A percentile compares a stretch with the other conserved stretches of the same genome.
Conservation (phyloP, 2,329 filamentous ascomycete species). For the Xylariales sp. region DNA sequence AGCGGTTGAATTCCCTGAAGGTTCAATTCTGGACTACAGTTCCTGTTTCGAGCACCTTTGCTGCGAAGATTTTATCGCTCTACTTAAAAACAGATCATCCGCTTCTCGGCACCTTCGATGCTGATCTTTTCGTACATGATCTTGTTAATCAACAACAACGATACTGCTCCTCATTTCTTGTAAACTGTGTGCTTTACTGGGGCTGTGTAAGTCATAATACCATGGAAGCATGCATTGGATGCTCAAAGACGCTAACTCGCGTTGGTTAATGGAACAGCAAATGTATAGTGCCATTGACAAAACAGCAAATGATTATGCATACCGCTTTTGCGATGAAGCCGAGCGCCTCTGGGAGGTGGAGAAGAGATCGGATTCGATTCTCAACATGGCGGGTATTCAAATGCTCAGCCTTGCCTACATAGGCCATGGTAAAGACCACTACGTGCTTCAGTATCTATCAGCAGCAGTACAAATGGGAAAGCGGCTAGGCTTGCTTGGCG, state of each 20-base stretch:
- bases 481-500: conserved; percentile 24
- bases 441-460: conserved; percentile 22
- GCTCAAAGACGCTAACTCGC: no score
- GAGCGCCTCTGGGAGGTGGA: conserved; percentile 19
- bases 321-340: conserved; percentile 19
- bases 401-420: conserved; percentile 28
- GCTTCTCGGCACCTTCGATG: conserved; percentile 28
- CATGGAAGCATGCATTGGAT: no score
- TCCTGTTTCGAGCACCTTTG: conserved; percentile 19
- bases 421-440: conserved; percentile 29
- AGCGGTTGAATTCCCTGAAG: conserved; percentile 19
- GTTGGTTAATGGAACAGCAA: no score
- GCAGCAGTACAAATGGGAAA: conserved; percentile 24
- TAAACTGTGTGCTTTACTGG: conserved; percentile 29
- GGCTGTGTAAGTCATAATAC: conserved; percentile 23
- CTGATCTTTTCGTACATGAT: conserved; percentile 27
- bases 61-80: conserved; percentile 25
- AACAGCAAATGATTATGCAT: conserved; percentile 10
- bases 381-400: conserved; percentile 24
- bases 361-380: conserved; percentile 12
- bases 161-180: conserved; percentile 28
- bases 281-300: conserved; percentile 29
- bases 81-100: conserved; percentile 34
- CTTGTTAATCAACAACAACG: conserved; percentile 16
- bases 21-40: conserved; percentile 30